Conservation (phyloP, 1,284 basidiomycete genomes). For the Hypsizygus ulmarius region DNA sequence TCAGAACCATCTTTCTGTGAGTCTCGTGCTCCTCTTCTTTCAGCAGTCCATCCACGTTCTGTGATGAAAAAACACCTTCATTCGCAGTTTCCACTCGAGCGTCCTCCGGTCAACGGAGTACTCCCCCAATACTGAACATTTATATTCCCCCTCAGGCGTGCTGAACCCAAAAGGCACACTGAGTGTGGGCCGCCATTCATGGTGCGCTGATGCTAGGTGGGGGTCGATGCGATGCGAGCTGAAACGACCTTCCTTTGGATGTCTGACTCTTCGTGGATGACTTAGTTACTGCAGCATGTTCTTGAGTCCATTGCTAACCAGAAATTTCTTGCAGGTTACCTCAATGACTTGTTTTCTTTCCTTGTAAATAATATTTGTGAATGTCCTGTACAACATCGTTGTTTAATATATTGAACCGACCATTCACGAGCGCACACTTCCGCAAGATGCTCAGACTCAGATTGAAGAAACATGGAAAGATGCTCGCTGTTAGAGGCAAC, state of each 20-base stretch:
- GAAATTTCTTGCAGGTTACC: too few relatives aligned
- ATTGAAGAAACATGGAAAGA: too few relatives aligned
- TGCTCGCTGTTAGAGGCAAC: too few relatives aligned
- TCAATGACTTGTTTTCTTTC: too few relatives aligned
- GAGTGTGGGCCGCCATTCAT: conserved; percentile 54
- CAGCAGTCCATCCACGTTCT: conserved; percentile 21
- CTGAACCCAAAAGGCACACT: conserved; percentile 62
- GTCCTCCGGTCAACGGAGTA: conserved; percentile 54
- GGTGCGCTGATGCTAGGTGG: conserved; percentile 67
- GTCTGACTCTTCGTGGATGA: conserved; percentile 45
- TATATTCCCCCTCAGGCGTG: conserved; percentile 48
- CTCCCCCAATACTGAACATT: conserved; percentile 66
- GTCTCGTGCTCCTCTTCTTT: conserved; percentile 12
- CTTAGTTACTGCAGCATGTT: not conserved
- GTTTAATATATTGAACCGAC: too few relatives aligned
- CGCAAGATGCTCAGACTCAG: too few relatives aligned
- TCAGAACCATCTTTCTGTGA: conserved; percentile 21
- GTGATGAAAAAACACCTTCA: conserved; percentile 65
- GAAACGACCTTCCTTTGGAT: conserved; percentile 70
- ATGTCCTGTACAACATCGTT: too few relatives aligned
- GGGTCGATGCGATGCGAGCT: conserved; percentile 59
- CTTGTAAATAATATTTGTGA: too few relatives aligned
- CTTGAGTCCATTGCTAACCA: too few relatives aligned
- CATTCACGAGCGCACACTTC: too few relatives aligned
- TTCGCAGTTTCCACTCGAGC: conserved; percentile 80